Conservation (phyloP, 192 early-diverging fungal genomes). For the Rhizophlyctis rosea region DNA sequence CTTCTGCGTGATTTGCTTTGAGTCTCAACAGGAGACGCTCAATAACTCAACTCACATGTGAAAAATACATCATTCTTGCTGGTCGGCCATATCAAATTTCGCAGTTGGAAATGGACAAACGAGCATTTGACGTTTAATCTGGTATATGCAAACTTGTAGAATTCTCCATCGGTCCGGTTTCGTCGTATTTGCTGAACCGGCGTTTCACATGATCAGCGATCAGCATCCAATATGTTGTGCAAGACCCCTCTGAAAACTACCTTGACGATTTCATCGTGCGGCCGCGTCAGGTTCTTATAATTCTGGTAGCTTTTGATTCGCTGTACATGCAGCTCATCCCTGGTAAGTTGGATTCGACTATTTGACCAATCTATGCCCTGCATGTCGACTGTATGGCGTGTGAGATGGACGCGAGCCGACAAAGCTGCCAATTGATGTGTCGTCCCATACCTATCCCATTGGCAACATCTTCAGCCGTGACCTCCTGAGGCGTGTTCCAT, state of each 20-base stretch:
- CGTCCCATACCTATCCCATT: too few species aligned
- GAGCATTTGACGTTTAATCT: slow-evolving; percentile 46
- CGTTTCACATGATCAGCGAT: background rate
- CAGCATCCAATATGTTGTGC: too few species aligned
- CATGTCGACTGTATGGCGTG: slow-evolving; percentile 31
- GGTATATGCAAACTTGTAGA: slow-evolving; percentile 47
- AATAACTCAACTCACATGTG: slow-evolving; percentile 30
- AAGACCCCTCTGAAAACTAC: slow-evolving; percentile 3
- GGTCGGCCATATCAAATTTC: slow-evolving; percentile 59
- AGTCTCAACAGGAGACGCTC: background rate
- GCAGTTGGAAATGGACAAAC: slow-evolving; percentile 60
- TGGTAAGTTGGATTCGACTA: slow-evolving; percentile 36
- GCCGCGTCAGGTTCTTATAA: slow-evolving; percentile 33
- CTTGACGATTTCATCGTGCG: slow-evolving; percentile 18
- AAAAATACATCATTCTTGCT: slow-evolving; percentile 59
- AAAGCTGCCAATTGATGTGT: too few species aligned
- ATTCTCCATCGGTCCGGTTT: slow-evolving; percentile 28
- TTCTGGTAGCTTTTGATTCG: slow-evolving; percentile 46
- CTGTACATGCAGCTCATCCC: slow-evolving; percentile 35
- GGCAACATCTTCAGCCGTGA: too few species aligned
- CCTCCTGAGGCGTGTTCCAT: too few species aligned
- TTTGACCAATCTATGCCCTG: slow-evolving; percentile 61
- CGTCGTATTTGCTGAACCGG: slow-evolving; percentile 18
- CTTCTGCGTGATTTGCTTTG: background rate
- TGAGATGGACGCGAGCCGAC: too few species aligned